Evolutionary conservation across 2,329 filamentous ascomycete species (phyloP), one percentile per base, ranked within the genome.

Genomic region (Fusarium sp.): DNA sequence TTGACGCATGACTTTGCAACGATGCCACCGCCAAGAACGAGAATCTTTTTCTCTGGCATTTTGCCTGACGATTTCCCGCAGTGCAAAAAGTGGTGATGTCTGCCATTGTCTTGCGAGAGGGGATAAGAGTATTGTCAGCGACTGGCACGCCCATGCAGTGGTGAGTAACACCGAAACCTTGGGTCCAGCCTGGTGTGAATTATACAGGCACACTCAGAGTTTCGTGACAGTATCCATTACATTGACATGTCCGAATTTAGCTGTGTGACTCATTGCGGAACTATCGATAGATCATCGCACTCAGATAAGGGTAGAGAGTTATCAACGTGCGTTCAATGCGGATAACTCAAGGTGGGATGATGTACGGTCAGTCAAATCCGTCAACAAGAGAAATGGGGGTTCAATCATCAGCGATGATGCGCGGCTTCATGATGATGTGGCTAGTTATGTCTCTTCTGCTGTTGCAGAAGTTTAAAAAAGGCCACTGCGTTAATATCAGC

Each of bases 1-100:
- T 74, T 67, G 10, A 76, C 63, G 30, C 74, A 75, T 50, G 74
- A 73, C 57, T 73, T 75, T 4, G 69, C 69, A 0, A 76, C 71
- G 25, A 65, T 47, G 45, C 73, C 74, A 38, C 74, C 75, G 1
- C 73, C 73, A 9, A 76, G 68, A 1, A 76, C 27, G 6, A 76
- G 71, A 11, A 32, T 32, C 9, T 32, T 32, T 32, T 32, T 32
- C 30, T 30, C 27, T 9, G 27, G 7, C 27, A 30, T 30, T 30
- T 30, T 30, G 8, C 27, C 7, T 30, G 27, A 9, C 27, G 27
- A 22, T 22, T 22, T 9, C 40, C 40, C 14, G n/a, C 12, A 12
- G 7, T 43, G 38, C 38, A 12, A n/a, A 43, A 5, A 43, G 10
- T 43, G n/a, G 20, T 40, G 17, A 3, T 40, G 3, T 43, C n/a